Base-by-base conservation (phyloP, 2,329 filamentous ascomycete species). In the Domatiomyces globalis region DNA sequence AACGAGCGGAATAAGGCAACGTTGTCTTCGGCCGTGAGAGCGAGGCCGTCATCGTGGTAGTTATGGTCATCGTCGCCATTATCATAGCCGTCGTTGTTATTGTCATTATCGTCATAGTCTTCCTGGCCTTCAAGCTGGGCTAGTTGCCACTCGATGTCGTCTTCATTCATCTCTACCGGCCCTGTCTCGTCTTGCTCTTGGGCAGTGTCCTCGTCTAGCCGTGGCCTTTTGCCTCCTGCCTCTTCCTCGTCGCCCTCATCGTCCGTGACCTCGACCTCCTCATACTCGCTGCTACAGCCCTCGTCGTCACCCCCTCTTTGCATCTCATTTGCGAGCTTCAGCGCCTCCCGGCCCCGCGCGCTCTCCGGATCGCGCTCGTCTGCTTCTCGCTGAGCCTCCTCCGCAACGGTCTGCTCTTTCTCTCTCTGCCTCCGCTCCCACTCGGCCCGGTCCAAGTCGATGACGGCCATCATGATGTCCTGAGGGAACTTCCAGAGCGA, bases 401-500 rank as follows among this genome's bases (percentile, higher is more conserved):
- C 56, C 46, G 46, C 60, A 51, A 19, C 61, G 54, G 33, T 15
- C 27, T 25, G 17, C 48, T 54, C 47, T 60, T 58, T 43, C 61
- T 61, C 15, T 48, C 54, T 19, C 25, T 56, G 79, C 71, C 68
- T 59, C 53, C 79, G 78, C 58, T 83, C 80, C 64, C 84, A 80
- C 66, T 95, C 87, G 51, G 87, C 71, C 20, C 70, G 69, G 62
- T 84, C 80, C 50, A 92, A 85, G 12, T 81, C 78, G 3, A 78
- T 65, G 1, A 83, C 78, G 0, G 80, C 87, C 54, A 84, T 81
- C 76, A 89, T 83, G 36, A 98, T 75, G 65, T 92, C 83, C 51
- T 87, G 80, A 0, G 92, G 92, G 61, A 95, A 92, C 62, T 87
- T 87, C 92, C 94, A 98, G 67, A 88, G 88, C 67, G 89, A 96